These are phyloP conservation scores for Saccharomyces uvarum DNA, from an alignment of 1,139 yeast genomes.

Conservation along the genomic window DNA sequence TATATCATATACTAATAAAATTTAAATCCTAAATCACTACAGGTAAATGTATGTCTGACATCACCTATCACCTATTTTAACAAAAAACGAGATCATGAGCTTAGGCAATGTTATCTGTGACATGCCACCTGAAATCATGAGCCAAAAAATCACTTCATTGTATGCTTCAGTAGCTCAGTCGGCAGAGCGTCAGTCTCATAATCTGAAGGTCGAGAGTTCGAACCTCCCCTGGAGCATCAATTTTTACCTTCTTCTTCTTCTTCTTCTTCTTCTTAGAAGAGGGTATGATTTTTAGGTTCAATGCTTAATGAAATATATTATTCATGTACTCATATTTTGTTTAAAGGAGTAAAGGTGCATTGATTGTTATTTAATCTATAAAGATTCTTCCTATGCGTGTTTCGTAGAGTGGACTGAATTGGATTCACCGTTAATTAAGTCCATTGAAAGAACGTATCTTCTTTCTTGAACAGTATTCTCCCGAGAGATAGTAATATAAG, in stretches of 20 bases:
- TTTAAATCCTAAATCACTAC: too few relatives aligned
- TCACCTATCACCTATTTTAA: too few relatives aligned
- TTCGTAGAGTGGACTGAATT: not conserved
- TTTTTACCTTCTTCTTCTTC: not conserved
- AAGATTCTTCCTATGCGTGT: not conserved
- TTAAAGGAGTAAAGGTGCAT: slow-evolving; percentile 22
- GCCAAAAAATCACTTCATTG: not conserved
- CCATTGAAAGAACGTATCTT: slow-evolving; percentile 48
- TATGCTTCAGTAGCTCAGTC: slow-evolving; percentile 38
- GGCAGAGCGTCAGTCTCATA: slow-evolving; percentile 41
- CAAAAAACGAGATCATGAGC: too few relatives aligned
- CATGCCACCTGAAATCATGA: too few relatives aligned
- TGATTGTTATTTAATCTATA: too few relatives aligned
- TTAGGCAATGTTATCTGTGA: too few relatives aligned
- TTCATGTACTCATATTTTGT: slow-evolving; percentile 7
- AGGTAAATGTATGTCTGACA: too few relatives aligned
- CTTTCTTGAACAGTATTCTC: slow-evolving; percentile 34
- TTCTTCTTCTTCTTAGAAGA: too few relatives aligned
- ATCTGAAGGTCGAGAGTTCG: slow-evolving; percentile 40
- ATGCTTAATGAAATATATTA: not conserved
- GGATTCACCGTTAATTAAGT: slow-evolving; percentile 35
- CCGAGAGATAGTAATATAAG: slow-evolving; percentile 26
- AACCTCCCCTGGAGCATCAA: slow-evolving; percentile 26
- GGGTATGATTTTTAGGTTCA: too few relatives aligned
- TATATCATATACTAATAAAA: too few relatives aligned